Percentiles rank a stretch among this genome's conserved stretches.
Evolutionary conservation across 148 eudicot species (phyloP).

Genomic region (Rhododendron simsii): DNA sequence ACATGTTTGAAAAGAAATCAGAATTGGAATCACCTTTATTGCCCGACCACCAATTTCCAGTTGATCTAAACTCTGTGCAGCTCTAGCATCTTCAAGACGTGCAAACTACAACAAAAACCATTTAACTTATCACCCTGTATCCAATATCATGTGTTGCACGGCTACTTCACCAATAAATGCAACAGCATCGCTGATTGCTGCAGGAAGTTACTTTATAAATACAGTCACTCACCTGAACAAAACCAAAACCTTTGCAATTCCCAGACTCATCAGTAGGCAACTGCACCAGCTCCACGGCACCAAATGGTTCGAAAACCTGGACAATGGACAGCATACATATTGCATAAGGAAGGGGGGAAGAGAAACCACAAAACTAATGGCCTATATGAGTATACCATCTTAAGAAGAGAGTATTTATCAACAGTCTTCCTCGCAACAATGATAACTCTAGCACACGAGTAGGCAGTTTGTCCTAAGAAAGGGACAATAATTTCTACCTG

Average conservation of each 20-base stretch:
- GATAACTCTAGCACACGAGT: not conserved
- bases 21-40: slow-evolving; percentile 56
- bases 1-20: not conserved
- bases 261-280: slow-evolving; percentile 77
- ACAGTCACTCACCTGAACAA: slow-evolving; percentile 63
- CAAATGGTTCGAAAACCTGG: slow-evolving; percentile 93
- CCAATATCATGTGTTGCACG: not conserved
- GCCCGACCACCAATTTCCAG: slow-evolving; percentile 89
- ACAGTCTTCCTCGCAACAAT: not conserved
- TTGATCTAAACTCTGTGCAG: slow-evolving; percentile 73
- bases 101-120: slow-evolving; percentile 55
- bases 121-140: not conserved
- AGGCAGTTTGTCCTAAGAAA: not conserved
- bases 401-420: not conserved
- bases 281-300: slow-evolving; percentile 85
- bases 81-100: slow-evolving; percentile 88
- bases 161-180: not conserved
- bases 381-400: not conserved
- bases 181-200: not conserved
- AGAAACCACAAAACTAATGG: not conserved
- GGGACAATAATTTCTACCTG: slow-evolving; percentile 41
- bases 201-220: not conserved
- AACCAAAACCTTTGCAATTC: slow-evolving; percentile 85
- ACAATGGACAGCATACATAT: not conserved
- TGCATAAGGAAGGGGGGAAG: not conserved